Base-by-base conservation (phyloP, 331 rosid genomes). In the Prunus yedoensis region DNA sequence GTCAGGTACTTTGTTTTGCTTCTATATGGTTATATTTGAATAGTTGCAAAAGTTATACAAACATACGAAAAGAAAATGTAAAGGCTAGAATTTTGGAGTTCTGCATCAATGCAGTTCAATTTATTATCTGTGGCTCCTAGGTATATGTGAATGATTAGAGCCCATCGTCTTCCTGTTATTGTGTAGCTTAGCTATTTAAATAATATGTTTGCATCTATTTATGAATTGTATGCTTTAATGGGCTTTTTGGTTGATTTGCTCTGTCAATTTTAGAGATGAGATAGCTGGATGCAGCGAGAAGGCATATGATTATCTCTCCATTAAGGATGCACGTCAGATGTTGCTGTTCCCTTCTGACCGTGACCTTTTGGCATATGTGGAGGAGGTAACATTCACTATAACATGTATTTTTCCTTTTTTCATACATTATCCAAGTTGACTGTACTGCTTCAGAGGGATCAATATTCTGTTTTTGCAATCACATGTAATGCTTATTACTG, bases 231-330 rank as follows among this genome's bases (percentile, higher is more conserved):
- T 38, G 35, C 15, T 66, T 54, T 43, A 28, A 15, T 23, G 69
- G 63, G 49, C 77, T 83, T 15, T 66, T 73, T 10, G 47, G 63
- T 74, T 57, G 46, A 43, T 73, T 51, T 80, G 4, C 73, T 81
- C 77, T 77, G 71, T 69, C 70, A 54, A 66, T 70, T 80, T 20
- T 85, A 95, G 99, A 76, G 99, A 95, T 70, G 99, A 95, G 86
- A 92, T 92, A 88, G 94, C 97, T 21, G 97, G 98, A 73, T 95
- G 99, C 90, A 89, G 97, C 15, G 98, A 95, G 91, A 92, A 90
- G 84, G 99, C 99, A 32, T 95, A 92, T 83, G 99, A 95, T 78
- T 87, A 61, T 82, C 97, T 95, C 51, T 90, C 97, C 15, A 53
- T 88, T 63, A 89, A 81, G 15, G 91, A 95, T 89, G 97, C 99